A percentile compares a stretch with the other conserved stretches of the same genome.
Evolutionary conservation across 208 protist genomes (phyloP).

Genomic region (Trypanosoma avium): DNA sequence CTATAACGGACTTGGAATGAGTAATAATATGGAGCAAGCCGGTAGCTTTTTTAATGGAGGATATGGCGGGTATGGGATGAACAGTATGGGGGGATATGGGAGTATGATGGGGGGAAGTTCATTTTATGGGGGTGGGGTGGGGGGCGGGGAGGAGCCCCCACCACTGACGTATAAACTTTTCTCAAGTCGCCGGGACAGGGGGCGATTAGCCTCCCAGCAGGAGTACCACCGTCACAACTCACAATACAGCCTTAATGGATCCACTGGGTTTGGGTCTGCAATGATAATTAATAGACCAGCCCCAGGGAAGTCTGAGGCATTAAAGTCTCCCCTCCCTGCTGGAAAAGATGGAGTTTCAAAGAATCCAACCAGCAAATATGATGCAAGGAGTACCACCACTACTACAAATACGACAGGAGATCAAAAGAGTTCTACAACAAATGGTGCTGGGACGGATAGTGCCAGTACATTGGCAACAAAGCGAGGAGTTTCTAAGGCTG

Average conservation of each 20-base stretch:
- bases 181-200: conserved; percentile 1
- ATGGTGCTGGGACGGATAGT: too few species aligned
- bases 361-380: too few species aligned
- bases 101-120: conserved; percentile 19
- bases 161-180: conserved; percentile 54
- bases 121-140: too few species aligned
- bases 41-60: background rate
- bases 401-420: too few species aligned
- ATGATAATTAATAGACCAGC: background rate
- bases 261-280: background rate
- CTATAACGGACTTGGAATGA: too few species aligned
- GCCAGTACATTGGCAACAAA: too few species aligned
- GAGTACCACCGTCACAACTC: background rate
- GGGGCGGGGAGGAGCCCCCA: conserved; percentile 23
- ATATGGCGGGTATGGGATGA: conserved; percentile 14
- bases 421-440: too few species aligned
- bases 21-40: background rate
- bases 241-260: background rate
- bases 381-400: too few species aligned
- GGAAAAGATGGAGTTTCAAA: too few species aligned
- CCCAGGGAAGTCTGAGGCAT: too few species aligned
- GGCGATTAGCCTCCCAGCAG: background rate
- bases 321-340: too few species aligned
- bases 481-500: too few species aligned
- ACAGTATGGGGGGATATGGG: conserved; percentile 42